phyloP scores from a whole-genome alignment of 805 yeast genomes.

The Teunomyces aglyptinius region DNA sequence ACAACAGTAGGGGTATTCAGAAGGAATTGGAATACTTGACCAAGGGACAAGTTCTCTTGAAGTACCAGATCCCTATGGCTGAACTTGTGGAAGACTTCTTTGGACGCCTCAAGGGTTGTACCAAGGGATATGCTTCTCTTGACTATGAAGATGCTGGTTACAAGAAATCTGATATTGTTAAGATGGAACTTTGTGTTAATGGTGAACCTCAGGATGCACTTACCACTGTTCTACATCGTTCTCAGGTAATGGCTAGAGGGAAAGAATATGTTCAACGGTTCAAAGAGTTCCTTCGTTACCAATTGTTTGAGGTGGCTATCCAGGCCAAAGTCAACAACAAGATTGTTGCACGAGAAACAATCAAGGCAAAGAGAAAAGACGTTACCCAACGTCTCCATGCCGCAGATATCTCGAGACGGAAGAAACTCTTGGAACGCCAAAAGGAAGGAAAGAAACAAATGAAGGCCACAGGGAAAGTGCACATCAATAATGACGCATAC shows the following conservation, averaged over 20 bases:
- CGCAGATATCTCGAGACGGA: slow-evolving; percentile 84
- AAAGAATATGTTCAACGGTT: slow-evolving; percentile 80
- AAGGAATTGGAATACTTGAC: slow-evolving; percentile 71
- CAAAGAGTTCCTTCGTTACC: slow-evolving; percentile 74
- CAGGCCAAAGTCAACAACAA: slow-evolving; percentile 83
- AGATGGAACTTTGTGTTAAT: slow-evolving; percentile 84
- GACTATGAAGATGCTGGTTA: slow-evolving; percentile 96
- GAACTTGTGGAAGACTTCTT: slow-evolving; percentile 94
- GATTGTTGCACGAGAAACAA: slow-evolving; percentile 87
- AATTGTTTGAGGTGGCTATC: slow-evolving; percentile 87
- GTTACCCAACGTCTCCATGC: slow-evolving; percentile 94
- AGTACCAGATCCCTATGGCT: slow-evolving; percentile 80
- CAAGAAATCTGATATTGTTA: slow-evolving; percentile 73
- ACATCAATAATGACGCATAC: slow-evolving; percentile 81
- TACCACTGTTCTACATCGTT: slow-evolving; percentile 83
- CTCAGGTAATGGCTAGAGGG: slow-evolving; percentile 72
- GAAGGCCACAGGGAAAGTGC: slow-evolving; percentile 75
- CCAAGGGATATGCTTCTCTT: slow-evolving; percentile 89
- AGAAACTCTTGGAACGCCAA: slow-evolving; percentile 82
- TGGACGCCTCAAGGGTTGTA: slow-evolving; percentile 85
- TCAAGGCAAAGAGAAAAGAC: slow-evolving; percentile 90
- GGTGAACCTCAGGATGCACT: slow-evolving; percentile 89
- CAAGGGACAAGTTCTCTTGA: slow-evolving; percentile 77
- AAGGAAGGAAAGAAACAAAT: slow-evolving; percentile 90
- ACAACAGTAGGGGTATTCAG: slow-evolving; percentile 79